Evolutionary conservation across 495 filamentous ascomycete species (phyloP).

Genomic region (Aspergillus homomorphus): DNA sequence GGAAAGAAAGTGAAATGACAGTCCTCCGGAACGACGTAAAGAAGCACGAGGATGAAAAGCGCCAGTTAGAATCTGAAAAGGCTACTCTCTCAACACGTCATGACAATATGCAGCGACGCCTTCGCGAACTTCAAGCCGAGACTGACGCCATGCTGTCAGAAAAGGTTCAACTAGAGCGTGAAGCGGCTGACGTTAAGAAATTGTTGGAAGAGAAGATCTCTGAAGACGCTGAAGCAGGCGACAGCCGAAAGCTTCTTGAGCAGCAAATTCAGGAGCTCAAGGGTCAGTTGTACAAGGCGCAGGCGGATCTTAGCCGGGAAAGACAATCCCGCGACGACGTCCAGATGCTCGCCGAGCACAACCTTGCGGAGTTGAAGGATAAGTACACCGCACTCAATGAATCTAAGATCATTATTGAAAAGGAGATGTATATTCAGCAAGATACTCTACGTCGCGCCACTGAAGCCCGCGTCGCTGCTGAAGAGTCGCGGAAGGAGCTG

Average conservation of each 20-base stretch:
- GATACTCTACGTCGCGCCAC: slow-evolving; percentile 86
- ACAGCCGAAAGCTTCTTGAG: slow-evolving; percentile 83
- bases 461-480: slow-evolving; percentile 71
- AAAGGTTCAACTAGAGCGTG: slow-evolving; percentile 76
- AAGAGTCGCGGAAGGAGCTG: slow-evolving; percentile 84
- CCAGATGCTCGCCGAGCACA: slow-evolving; percentile 86
- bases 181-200: slow-evolving; percentile 82
- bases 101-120: slow-evolving; percentile 70
- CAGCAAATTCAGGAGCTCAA: slow-evolving; percentile 86
- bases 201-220: slow-evolving; percentile 84
- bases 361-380: slow-evolving; percentile 72
- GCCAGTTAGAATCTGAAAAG: slow-evolving; percentile 71
- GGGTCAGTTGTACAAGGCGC: slow-evolving; percentile 74
- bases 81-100: slow-evolving; percentile 65
- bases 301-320: slow-evolving; percentile 86
- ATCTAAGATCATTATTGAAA: slow-evolving; percentile 95
- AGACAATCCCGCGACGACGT: slow-evolving; percentile 96
- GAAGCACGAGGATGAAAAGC: slow-evolving; percentile 73
- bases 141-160: slow-evolving; percentile 82
- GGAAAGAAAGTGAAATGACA: slow-evolving; percentile 90
- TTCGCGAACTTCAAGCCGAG: slow-evolving; percentile 84
- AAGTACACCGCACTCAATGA: slow-evolving; percentile 89
- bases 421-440: slow-evolving; percentile 97
- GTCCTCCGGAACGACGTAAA: slow-evolving; percentile 80
- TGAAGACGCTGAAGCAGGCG: slow-evolving; percentile 81